Base-by-base conservation (phyloP, 768 basidiomycete genomes). In the Paxillus involutus region DNA sequence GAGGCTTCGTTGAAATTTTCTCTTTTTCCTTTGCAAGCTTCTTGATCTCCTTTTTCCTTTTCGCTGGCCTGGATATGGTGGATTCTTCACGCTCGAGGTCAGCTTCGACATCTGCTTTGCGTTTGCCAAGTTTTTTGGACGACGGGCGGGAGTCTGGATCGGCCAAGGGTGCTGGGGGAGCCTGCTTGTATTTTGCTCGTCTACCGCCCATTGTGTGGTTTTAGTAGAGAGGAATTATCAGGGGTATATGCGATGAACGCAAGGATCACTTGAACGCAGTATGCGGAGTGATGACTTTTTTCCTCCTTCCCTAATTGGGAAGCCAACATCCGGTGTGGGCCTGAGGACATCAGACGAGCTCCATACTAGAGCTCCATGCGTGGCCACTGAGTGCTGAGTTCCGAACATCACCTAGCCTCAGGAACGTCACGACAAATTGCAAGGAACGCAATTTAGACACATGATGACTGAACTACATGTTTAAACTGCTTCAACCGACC, bases 171-270 rank as follows among this genome's bases (percentile, higher is more conserved):
- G 76, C 76, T 0, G 91, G 91, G 11, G 84, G 76, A 2, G 75
- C 79, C 69, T 94, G 92, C 74, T 94, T 94, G 73, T 88, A 85
- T 71, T 89, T 91, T 60, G 90, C 81, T 58, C 90, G 83, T 65
- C 91, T 82, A 43, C 92, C 92, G 57, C 92, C 92, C 92, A 94
- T 94, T 47, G 44, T 62, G 57, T 50, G 55, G 36, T 43, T 47
- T 52, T 33, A 52, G 24, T 45, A 57, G 67, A 68, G 64, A 62
- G 26, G 41, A 39, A 32, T 36, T 17, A 35, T 13, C 19, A 32
- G 5, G 17, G 7, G n/a, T 26, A 30, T 17, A 39, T 32, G 44
- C 26, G 14, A 17, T 33, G 26, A 41, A 16, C 33, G 32, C 9
- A 51, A 43, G 47, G 36, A 26, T 49, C 35, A 26, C 26, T 21